A percentile compares a stretch with the other conserved stretches of the same genome.
These are phyloP conservation scores for Blastobotrys buckinghamii DNA, from an alignment of 1,139 yeast genomes.

Conservation along the genomic window DNA sequence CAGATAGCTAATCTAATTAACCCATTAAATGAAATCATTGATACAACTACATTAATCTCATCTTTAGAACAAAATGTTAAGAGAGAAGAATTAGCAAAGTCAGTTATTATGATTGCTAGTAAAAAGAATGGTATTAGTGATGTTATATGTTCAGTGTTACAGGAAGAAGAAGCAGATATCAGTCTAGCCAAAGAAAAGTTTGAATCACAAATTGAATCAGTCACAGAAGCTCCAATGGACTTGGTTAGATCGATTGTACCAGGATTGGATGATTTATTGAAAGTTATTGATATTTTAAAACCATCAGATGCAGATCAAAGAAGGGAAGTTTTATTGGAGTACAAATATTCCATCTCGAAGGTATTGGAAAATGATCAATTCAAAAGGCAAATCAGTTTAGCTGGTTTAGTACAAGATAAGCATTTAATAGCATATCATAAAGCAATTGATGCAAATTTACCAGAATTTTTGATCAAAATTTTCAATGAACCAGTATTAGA, in stretches of 20 bases:
- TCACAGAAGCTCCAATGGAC: background rate
- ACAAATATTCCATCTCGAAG: background rate
- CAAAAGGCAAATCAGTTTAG: background rate
- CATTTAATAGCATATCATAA: background rate
- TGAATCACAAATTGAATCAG: background rate
- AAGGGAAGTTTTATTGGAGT: too few species aligned
- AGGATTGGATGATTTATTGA: background rate
- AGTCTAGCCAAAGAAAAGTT: background rate
- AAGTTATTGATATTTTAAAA: background rate
- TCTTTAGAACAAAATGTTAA: background rate
- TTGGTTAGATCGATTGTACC: conserved; percentile 2
- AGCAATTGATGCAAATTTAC: background rate
- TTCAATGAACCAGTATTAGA: background rate
- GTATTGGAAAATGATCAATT: background rate
- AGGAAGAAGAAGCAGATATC: background rate
- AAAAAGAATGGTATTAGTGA: background rate
- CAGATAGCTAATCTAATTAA: background rate
- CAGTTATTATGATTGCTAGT: background rate
- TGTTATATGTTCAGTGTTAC: background rate
- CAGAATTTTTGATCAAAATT: background rate
- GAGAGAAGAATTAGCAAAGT: background rate
- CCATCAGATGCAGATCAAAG: background rate
- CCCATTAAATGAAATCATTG: background rate
- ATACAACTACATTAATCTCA: background rate
- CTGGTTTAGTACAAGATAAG: background rate